Evolutionary conservation across 2,329 filamentous ascomycete genomes (phyloP).

Genomic region (Cladosporium phlei): DNA sequence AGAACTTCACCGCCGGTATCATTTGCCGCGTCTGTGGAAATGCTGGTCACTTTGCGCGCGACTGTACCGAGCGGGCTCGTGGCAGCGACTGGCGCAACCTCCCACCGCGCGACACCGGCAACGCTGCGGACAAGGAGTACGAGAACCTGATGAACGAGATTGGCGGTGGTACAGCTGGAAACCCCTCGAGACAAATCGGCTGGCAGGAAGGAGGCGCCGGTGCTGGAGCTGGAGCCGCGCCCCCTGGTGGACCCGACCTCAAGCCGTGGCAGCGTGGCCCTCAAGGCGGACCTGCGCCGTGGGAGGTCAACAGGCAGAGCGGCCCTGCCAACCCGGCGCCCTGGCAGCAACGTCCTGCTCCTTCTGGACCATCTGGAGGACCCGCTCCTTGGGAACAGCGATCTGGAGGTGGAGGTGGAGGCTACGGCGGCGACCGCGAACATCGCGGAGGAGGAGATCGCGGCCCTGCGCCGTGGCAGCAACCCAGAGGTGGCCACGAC

Average conservation of each 20-base stretch:
- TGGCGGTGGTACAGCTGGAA: slow-evolving; percentile 62
- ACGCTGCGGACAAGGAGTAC: slow-evolving; percentile 81
- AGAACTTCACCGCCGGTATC: slow-evolving; percentile 98
- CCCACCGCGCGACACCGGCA: slow-evolving; percentile 52
- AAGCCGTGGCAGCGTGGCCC: slow-evolving; percentile 28
- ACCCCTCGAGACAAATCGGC: slow-evolving; percentile 75
- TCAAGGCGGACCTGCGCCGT: slow-evolving; percentile 33
- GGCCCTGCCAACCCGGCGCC: background rate
- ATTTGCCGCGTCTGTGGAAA: slow-evolving; percentile 98
- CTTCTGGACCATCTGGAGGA: slow-evolving; percentile 20
- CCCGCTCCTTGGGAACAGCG: slow-evolving; percentile 35
- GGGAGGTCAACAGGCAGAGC: slow-evolving; percentile 26
- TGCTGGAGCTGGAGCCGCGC: slow-evolving; percentile 48
- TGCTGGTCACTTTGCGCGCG: slow-evolving; percentile 94
- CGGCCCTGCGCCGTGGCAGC: slow-evolving; percentile 27
- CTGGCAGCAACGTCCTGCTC: slow-evolving; percentile 13
- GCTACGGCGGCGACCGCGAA: slow-evolving; percentile 21
- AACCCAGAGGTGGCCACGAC: slow-evolving; percentile 16
- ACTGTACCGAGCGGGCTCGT: slow-evolving; percentile 90
- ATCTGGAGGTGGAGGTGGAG: slow-evolving; percentile 15
- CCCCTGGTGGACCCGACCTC: slow-evolving; percentile 59
- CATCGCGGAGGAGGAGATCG: slow-evolving; percentile 16
- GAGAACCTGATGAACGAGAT: slow-evolving; percentile 99
- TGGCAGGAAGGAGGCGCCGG: slow-evolving; percentile 66
- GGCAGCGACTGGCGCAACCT: slow-evolving; percentile 88